Conservation (phyloP, 768 basidiomycete genomes). For the Suillus bovinus region DNA sequence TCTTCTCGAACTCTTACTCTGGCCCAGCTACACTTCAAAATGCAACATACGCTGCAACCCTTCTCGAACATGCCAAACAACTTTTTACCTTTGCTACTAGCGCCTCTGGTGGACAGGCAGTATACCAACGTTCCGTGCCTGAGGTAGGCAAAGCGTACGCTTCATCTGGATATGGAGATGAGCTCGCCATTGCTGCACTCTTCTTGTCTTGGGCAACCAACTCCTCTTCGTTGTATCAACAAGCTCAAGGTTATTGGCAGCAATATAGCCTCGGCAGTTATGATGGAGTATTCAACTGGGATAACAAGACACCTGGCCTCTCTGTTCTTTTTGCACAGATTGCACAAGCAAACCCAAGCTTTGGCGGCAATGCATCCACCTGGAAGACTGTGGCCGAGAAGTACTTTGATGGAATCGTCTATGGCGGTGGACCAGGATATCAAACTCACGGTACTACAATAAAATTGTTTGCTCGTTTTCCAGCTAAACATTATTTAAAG, state of each 20-base stretch:
- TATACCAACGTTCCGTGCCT: conserved; percentile 74
- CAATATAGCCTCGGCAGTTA: conserved; percentile 53
- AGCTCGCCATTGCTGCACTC: conserved; percentile 73
- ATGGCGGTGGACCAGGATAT: conserved; percentile 51
- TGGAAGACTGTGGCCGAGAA: conserved; percentile 74
- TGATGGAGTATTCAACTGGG: conserved; percentile 84
- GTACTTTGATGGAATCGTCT: conserved; percentile 74
- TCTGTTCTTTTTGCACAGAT: conserved; percentile 77
- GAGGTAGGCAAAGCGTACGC: conserved; percentile 62
- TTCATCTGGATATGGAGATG: conserved; percentile 73
- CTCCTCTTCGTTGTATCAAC: conserved; percentile 54
- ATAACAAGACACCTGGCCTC: conserved; percentile 75
- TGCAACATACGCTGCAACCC: conserved; percentile 64
- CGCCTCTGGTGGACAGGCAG: conserved; percentile 46
- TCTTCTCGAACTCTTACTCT: conserved; percentile 54
- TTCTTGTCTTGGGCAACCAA: conserved; percentile 75
- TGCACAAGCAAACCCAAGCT: conserved; percentile 51
- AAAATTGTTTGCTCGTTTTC: background rate
- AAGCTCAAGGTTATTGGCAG: conserved; percentile 63
- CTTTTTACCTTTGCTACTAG: conserved; percentile 79
- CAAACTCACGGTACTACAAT: conserved; percentile 56
- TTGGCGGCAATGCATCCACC: conserved; percentile 55
- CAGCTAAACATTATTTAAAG: conserved; percentile 37
- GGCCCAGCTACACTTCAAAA: conserved; percentile 71
- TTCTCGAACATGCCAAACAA: conserved; percentile 72